A percentile compares a stretch with the other conserved stretches of the same genome.
These are phyloP conservation scores for Forsythia viridissima DNA, from an alignment of 257 asterid species.

Conservation along the genomic window DNA sequence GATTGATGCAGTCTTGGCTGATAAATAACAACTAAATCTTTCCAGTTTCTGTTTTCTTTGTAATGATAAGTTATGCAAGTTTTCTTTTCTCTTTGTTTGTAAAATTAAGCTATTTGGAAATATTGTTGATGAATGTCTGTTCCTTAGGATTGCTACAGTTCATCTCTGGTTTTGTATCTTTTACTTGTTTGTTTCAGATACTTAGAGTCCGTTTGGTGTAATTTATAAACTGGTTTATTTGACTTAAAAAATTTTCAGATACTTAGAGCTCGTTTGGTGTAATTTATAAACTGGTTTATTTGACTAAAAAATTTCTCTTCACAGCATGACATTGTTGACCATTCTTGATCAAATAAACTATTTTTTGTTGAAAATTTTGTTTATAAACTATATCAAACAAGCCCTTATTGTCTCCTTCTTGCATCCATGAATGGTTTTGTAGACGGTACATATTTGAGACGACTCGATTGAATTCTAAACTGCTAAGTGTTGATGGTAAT, in stretches of 20 bases:
- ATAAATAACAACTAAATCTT: neutral
- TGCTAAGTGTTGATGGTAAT: too few species aligned
- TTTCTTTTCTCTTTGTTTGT: neutral
- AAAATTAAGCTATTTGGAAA: neutral
- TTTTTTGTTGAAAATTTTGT: too few species aligned
- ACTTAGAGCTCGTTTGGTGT: too few species aligned
- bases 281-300: too few species aligned
- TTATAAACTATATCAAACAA: too few species aligned
- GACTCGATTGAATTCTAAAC: too few species aligned
- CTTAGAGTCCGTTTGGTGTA: too few species aligned
- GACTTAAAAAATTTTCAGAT: too few species aligned
- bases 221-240: too few species aligned
- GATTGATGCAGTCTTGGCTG: constrained; percentile 37
- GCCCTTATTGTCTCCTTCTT: neutral
- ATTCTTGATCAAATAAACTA: too few species aligned
- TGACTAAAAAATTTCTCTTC: too few species aligned
- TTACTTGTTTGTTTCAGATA: neutral
- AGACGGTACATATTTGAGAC: neutral
- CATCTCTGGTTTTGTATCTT: neutral
- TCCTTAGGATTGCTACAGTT: neutral
- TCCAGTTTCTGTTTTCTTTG: neutral
- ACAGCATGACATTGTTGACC: too few species aligned
- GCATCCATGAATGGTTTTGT: neutral
- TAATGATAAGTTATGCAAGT: neutral
- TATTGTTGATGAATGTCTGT: neutral